Evolutionary conservation across 306 rosid genomes (phyloP).

Genomic region (Malus asiatica): DNA sequence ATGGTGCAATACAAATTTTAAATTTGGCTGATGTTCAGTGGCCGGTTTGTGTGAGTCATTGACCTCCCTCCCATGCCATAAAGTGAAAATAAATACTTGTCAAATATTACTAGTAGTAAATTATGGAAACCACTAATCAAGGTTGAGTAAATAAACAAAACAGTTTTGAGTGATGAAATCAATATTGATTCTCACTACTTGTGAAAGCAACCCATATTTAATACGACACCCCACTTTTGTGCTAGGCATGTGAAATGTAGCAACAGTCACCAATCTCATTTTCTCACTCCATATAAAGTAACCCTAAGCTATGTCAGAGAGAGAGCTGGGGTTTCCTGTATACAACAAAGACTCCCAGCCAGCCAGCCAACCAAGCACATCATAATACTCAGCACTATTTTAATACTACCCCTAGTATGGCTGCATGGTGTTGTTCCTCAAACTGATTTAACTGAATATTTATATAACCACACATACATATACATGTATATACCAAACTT

Average conservation of each 20-base stretch:
- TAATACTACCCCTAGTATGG: background rate
- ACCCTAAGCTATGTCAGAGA: conserved; percentile 11
- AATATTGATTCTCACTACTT: conserved; percentile 15
- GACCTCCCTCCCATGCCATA: background rate
- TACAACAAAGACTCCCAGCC: conserved; percentile 3
- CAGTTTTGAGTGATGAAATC: background rate
- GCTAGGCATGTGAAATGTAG: conserved; percentile 50
- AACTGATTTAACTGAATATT: background rate
- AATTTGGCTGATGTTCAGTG: background rate
- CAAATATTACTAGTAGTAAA: background rate
- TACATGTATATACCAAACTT: background rate
- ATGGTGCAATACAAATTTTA: background rate
- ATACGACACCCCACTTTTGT: conserved; percentile 23
- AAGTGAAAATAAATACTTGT: background rate
- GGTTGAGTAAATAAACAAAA: background rate
- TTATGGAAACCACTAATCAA: background rate
- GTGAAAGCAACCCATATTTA: conserved; percentile 24
- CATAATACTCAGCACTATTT: background rate
- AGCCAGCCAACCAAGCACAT: background rate
- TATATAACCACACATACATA: background rate
- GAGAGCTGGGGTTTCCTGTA: conserved; percentile 23
- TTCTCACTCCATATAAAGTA: conserved; percentile 27
- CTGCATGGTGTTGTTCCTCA: background rate
- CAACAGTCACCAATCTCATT: conserved; percentile 26
- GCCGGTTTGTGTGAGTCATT: background rate